Evolutionary conservation across 192 early-diverging fungal species (phyloP), one percentile per base, ranked within the genome.

Genomic region (Gryganskiella cystojenkinii): DNA sequence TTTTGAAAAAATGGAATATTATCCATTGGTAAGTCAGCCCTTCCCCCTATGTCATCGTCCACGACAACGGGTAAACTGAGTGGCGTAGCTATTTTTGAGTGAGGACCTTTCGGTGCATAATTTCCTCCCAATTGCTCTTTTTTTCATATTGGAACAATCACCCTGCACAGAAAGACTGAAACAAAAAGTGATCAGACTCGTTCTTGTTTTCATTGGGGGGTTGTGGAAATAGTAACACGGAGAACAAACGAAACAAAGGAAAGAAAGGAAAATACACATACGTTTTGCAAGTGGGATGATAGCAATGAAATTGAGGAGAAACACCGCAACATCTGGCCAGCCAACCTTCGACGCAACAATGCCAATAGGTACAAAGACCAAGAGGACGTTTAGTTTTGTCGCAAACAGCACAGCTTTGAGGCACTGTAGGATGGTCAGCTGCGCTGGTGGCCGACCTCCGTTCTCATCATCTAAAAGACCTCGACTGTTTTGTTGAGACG

Each of bases 261-360:
- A 24, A 30, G 9, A 13, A 20, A 11, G 3, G 19, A 25, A n/a
- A 15, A 20, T 22, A 20, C 31, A 68, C 73, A 62, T 68, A 76
- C 73, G 52, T 22, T 78, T 78, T 10, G 95, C 96, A 42, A 97
- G 83, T 10, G 95, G 94, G 25, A 99, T 82, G 64, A 97, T 93
- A 25, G 94, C 95, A 47, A 94, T 66, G 50, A 96, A 95, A 81
- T 97, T 97, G 53, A 96, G 78, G 37, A 91, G 53, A 81, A 98
- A 98, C 19, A 86, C 79, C 19, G 83, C 66, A 8, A 88, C 82
- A 13, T 90, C 87, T 25, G 81, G 64, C 94, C 93, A 96, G 13
- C 72, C 44, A n/a, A 93, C 57, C 34, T 82, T 76, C 51, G 84
- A 71, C 27, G 93, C 84, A 14, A 89, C 28, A 51, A 95, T 89